These are phyloP conservation scores for Rosa multiflora DNA, from an alignment of 306 rosid species.

Conservation along the genomic window DNA sequence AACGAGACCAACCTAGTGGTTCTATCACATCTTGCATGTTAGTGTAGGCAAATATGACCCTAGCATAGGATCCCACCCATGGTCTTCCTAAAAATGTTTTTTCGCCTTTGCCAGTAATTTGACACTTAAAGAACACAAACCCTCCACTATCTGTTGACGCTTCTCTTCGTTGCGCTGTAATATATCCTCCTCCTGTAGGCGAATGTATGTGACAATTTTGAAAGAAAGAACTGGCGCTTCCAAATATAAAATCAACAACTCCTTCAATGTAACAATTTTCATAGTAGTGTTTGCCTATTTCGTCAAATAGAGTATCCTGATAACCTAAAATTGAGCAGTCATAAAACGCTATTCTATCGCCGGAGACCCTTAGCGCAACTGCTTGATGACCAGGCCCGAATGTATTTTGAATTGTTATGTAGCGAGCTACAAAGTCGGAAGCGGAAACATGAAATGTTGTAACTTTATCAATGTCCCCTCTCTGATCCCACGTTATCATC, in stretches of 20 bases:
- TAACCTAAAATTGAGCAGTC: constrained; percentile 17
- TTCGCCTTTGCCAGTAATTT: constrained; percentile 19
- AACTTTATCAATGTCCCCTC: not conserved
- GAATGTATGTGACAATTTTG: constrained; percentile 39
- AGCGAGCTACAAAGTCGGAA: constrained; percentile 22
- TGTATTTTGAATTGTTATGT: constrained; percentile 27
- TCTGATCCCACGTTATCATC: constrained; percentile 26
- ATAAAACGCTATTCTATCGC: constrained; percentile 32
- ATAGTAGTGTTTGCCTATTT: constrained; percentile 25
- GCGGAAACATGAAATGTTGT: constrained; percentile 20
- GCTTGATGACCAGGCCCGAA: constrained; percentile 22
- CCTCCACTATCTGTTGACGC: constrained; percentile 15
- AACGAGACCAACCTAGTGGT: constrained; percentile 23
- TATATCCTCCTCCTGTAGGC: constrained; percentile 9
- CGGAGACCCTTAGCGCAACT: constrained; percentile 29
- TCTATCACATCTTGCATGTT: constrained; percentile 19
- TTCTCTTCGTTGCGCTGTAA: constrained; percentile 31
- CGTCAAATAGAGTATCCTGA: constrained; percentile 34
- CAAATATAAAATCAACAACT: constrained; percentile 36
- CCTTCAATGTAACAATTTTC: constrained; percentile 36
- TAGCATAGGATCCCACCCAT: constrained; percentile 22
- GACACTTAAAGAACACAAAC: constrained; percentile 21
- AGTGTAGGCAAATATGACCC: constrained; percentile 31
- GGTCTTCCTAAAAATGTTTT: constrained; percentile 26
- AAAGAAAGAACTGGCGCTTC: constrained; percentile 26